Percentiles rank a stretch among this genome's conserved stretches.
Evolutionary conservation across 2,329 filamentous ascomycete species (phyloP).

Genomic region (Neocucurbitaria cava): DNA sequence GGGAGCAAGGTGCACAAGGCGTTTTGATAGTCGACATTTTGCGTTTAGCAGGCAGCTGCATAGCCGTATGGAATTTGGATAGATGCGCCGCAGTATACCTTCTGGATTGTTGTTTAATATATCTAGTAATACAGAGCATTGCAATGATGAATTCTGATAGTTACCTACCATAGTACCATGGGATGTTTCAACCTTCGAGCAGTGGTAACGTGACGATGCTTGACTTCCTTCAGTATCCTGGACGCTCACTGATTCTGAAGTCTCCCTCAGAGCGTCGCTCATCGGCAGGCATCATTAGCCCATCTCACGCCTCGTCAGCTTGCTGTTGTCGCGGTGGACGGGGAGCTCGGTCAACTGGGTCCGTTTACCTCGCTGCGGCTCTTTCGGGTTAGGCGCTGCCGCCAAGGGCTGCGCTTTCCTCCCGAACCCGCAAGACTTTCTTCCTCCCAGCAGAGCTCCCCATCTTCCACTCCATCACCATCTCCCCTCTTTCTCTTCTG

Average conservation of each 20-base stretch:
- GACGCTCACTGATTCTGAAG: no score
- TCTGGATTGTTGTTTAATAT: neutral
- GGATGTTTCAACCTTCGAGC: neutral
- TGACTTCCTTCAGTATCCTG: neutral
- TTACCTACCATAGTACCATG: no score
- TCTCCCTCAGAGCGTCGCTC: no score
- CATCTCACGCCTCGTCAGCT: neutral
- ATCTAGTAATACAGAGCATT: neutral
- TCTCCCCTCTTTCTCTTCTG: conserved; percentile 50
- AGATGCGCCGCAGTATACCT: conserved; percentile 1
- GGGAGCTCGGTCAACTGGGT: conserved; percentile 10
- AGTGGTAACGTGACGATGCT: neutral
- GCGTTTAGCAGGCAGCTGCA: conserved; percentile 1
- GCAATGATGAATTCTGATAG: neutral
- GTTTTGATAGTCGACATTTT: conserved; percentile 8
- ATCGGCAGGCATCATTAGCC: neutral
- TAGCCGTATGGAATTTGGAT: conserved; percentile 1
- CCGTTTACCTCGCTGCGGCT: conserved; percentile 6
- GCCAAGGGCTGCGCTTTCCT: conserved; percentile 37
- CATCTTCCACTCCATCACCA: conserved; percentile 48
- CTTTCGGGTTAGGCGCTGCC: conserved; percentile 29
- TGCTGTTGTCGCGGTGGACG: conserved; percentile 1
- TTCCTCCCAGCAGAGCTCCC: conserved; percentile 39
- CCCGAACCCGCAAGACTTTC: conserved; percentile 39
- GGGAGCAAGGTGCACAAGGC: conserved; percentile 30